phyloP scores from a whole-genome alignment of 176 grass and related monocot species.

The Alopecurus myosuroides region DNA sequence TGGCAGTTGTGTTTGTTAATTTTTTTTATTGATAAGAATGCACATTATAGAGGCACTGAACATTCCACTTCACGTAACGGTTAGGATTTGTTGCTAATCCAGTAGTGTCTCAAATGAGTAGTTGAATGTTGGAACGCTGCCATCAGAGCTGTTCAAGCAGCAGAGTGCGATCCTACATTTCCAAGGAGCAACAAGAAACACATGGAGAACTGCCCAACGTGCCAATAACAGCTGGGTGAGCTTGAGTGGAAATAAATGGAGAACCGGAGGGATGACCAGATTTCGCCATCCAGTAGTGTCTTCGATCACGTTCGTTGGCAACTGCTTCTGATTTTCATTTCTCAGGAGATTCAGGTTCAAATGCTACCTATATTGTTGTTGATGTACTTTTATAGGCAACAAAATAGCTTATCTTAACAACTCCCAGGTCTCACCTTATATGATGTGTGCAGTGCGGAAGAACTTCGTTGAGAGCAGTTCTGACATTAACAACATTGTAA shows the following conservation, averaged over 20 bases:
- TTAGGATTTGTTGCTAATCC: not conserved
- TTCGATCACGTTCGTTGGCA: slow-evolving; percentile 45
- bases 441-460: too few relatives aligned
- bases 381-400: slow-evolving; percentile 6
- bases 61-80: not conserved
- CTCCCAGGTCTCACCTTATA: not conserved
- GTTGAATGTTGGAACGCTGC: slow-evolving; percentile 44
- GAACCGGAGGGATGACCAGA: slow-evolving; percentile 28
- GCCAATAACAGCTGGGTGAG: slow-evolving; percentile 28
- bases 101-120: slow-evolving; percentile 26
- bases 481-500: slow-evolving; percentile 55
- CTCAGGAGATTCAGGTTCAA: slow-evolving; percentile 63
- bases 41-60: not conserved
- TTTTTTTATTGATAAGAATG: not conserved
- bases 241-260: slow-evolving; percentile 55
- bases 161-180: slow-evolving; percentile 51
- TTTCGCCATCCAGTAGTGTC: slow-evolving; percentile 26
- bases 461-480: slow-evolving; percentile 27
- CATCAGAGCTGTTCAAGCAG: slow-evolving; percentile 49
- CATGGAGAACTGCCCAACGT: slow-evolving; percentile 66
- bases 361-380: not conserved
- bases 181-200: slow-evolving; percentile 55
- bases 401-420: not conserved
- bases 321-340: slow-evolving; percentile 45
- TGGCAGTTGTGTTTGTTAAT: not conserved